phyloP scores from a whole-genome alignment of 2,329 filamentous ascomycete species.

The Fusarium longipes region DNA sequence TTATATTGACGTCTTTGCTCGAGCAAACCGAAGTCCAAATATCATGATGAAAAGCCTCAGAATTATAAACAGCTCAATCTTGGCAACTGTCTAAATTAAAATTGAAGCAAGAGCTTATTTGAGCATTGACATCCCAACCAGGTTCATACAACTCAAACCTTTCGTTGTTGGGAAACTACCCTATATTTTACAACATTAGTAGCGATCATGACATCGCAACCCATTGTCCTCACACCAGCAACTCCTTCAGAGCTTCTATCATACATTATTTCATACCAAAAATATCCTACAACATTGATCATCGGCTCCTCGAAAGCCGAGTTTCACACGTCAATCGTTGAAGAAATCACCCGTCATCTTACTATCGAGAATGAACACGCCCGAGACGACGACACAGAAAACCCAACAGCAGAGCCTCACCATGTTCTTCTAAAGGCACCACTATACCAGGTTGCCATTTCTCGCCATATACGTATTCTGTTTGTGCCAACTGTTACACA shows the following conservation, averaged over 20 bases:
- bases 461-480: conserved; percentile 74
- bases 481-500: conserved; percentile 82
- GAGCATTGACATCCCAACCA: neutral
- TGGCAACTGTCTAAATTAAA: neutral
- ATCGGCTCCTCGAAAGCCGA: conserved; percentile 73
- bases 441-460: conserved; percentile 75
- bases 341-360: conserved; percentile 55
- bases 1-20: neutral
- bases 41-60: neutral
- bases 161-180: conserved; percentile 13
- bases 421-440: conserved; percentile 67
- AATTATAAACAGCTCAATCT: neutral
- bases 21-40: neutral
- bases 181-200: conserved; percentile 15
- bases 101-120: neutral
- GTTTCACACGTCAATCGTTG: conserved; percentile 71
- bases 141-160: neutral
- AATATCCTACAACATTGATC: conserved; percentile 72
- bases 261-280: conserved; percentile 68
- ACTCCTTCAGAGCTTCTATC: conserved; percentile 72
- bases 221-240: conserved; percentile 63
- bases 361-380: conserved; percentile 5
- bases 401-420: neutral
- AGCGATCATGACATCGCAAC: conserved; percentile 41
- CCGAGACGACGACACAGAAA: conserved; percentile 1